A percentile compares a stretch with the other conserved stretches of the same genome.
Evolutionary conservation across 805 yeast genomes (phyloP).

Genomic region (Candida ascalaphidarum): DNA sequence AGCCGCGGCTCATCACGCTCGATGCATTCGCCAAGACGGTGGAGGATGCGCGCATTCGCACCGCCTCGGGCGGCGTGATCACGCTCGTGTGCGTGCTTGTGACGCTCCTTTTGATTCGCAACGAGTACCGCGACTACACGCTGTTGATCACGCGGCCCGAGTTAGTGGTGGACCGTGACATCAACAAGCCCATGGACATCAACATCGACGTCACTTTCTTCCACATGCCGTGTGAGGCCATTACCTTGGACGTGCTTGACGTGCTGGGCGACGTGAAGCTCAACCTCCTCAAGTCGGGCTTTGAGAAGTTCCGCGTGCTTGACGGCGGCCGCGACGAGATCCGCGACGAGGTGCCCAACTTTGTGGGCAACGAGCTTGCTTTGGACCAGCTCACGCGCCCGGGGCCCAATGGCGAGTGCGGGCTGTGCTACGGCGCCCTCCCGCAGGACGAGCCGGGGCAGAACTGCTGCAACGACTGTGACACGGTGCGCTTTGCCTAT

Average conservation of each 20-base stretch:
- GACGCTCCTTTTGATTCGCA: slow-evolving; percentile 52
- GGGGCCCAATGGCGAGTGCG: slow-evolving; percentile 49
- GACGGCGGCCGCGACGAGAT: slow-evolving; percentile 16
- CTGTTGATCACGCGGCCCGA: slow-evolving; percentile 67
- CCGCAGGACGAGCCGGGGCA: slow-evolving; percentile 43
- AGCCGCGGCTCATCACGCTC: slow-evolving; percentile 44
- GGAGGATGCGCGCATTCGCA: slow-evolving; percentile 84
- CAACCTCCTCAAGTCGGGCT: slow-evolving; percentile 64
- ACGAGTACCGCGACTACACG: slow-evolving; percentile 73
- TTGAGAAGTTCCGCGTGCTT: slow-evolving; percentile 59
- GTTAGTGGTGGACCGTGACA: slow-evolving; percentile 80
- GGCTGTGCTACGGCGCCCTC: slow-evolving; percentile 83
- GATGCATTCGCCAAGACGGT: slow-evolving; percentile 94
- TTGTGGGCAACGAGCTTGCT: slow-evolving; percentile 15
- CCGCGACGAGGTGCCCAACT: slow-evolving; percentile 18
- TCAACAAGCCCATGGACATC: slow-evolving; percentile 66
- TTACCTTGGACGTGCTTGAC: slow-evolving; percentile 84
- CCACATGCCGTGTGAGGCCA: slow-evolving; percentile 72
- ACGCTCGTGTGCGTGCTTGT: slow-evolving; percentile 62
- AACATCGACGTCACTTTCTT: slow-evolving; percentile 81
- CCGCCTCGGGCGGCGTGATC: slow-evolving; percentile 85
- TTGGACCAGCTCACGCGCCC: slow-evolving; percentile 24
- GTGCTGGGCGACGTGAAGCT: slow-evolving; percentile 76
- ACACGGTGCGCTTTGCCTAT: slow-evolving; percentile 72
- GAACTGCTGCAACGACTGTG: slow-evolving; percentile 81